Evolutionary conservation across 768 basidiomycete genomes (phyloP).

Genomic region (Lentinula sp.): DNA sequence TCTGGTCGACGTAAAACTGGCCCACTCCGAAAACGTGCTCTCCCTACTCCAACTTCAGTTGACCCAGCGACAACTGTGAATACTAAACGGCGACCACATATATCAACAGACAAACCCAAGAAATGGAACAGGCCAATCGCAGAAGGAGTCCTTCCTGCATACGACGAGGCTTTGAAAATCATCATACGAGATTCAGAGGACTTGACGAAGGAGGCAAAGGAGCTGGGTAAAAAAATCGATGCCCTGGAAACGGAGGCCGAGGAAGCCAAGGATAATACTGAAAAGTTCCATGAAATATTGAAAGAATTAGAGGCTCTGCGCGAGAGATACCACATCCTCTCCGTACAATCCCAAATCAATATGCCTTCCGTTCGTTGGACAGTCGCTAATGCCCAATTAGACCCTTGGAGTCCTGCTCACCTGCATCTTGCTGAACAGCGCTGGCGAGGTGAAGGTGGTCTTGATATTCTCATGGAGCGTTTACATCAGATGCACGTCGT

Average conservation of each 20-base stretch:
- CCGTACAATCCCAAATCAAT: slow-evolving; percentile 79
- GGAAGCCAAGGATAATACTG: slow-evolving; percentile 16
- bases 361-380: slow-evolving; percentile 79
- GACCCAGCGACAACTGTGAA: not conserved
- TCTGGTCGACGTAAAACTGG: not conserved
- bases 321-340: slow-evolving; percentile 51
- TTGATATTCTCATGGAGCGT: slow-evolving; percentile 93
- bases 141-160: slow-evolving; percentile 63
- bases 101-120: slow-evolving; percentile 44
- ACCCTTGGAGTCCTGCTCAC: slow-evolving; percentile 64
- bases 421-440: slow-evolving; percentile 77
- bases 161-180: slow-evolving; percentile 77
- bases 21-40: not conserved
- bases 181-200: slow-evolving; percentile 55
- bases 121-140: slow-evolving; percentile 63
- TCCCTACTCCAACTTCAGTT: not conserved
- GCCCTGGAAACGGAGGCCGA: slow-evolving; percentile 17
- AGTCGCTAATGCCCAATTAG: slow-evolving; percentile 70
- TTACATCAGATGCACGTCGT: slow-evolving; percentile 87
- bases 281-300: slow-evolving; percentile 23
- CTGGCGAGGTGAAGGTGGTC: slow-evolving; percentile 79
- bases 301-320: slow-evolving; percentile 36
- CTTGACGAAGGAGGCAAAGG: slow-evolving; percentile 38
- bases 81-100: slow-evolving; percentile 31
- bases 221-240: slow-evolving; percentile 26